These are phyloP conservation scores for Fusarium stilboides DNA, from an alignment of 2,329 filamentous ascomycete genomes.

Conservation along the genomic window DNA sequence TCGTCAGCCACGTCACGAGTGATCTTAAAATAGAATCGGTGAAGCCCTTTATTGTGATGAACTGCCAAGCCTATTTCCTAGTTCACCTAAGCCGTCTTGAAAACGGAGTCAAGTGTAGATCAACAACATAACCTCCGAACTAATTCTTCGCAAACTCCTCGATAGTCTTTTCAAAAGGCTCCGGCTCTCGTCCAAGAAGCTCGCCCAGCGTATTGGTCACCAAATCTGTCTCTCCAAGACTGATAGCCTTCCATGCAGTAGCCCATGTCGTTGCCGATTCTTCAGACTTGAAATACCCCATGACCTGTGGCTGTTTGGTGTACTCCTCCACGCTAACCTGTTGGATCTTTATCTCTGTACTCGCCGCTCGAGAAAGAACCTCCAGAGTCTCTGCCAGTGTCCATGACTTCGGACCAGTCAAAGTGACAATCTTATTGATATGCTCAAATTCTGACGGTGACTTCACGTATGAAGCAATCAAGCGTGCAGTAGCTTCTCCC, in stretches of 20 bases:
- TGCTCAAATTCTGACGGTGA: background rate
- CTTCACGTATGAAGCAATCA: slow-evolving; percentile 23
- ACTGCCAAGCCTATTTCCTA: no score
- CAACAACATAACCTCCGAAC: background rate
- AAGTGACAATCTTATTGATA: slow-evolving; percentile 19
- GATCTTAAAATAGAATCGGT: no score
- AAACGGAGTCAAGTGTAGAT: no score
- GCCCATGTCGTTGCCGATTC: slow-evolving; percentile 30
- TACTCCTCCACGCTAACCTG: slow-evolving; percentile 36
- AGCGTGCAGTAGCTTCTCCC: slow-evolving; percentile 32
- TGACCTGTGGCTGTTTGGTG: slow-evolving; percentile 17
- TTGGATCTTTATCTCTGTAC: background rate
- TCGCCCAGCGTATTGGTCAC: slow-evolving; percentile 9
- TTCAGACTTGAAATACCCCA: slow-evolving; percentile 13
- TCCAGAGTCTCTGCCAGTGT: slow-evolving; percentile 19
- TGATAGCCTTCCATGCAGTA: slow-evolving; percentile 40
- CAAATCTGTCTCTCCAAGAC: slow-evolving; percentile 25
- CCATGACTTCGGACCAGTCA: slow-evolving; percentile 21
- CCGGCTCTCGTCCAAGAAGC: slow-evolving; percentile 26
- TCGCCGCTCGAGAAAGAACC: background rate
- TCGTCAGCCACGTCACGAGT: background rate
- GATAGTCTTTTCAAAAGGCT: slow-evolving; percentile 34
- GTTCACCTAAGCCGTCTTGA: no score
- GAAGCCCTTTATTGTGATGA: no score
- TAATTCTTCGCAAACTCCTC: slow-evolving; percentile 4